Evolutionary conservation across 2,329 filamentous ascomycete genomes (phyloP).

Genomic region (Colletotrichum tofieldiae): DNA sequence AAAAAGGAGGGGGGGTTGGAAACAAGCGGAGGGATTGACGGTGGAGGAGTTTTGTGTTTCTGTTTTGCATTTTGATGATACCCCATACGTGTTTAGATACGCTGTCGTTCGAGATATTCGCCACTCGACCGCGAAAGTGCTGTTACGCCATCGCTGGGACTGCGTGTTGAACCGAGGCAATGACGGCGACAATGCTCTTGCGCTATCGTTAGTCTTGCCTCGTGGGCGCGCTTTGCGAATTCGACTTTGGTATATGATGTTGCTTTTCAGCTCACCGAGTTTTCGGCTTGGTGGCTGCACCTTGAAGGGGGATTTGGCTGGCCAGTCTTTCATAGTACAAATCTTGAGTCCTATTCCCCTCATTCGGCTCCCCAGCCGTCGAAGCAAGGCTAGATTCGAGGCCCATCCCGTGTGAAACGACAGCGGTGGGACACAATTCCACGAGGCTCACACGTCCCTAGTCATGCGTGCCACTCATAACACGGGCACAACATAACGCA

Average conservation of each 20-base stretch:
- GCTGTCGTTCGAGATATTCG: conserved; percentile 59
- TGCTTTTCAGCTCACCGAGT: not conserved
- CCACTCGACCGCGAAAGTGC: conserved; percentile 69
- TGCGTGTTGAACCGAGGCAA: conserved; percentile 66
- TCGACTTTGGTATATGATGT: conserved; percentile 37
- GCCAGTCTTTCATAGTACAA: conserved; percentile 26
- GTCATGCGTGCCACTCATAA: conserved; percentile 9
- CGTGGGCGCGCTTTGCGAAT: conserved; percentile 60
- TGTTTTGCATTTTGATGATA: conserved; percentile 56
- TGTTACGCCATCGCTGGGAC: conserved; percentile 71
- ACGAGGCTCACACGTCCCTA: conserved; percentile 20
- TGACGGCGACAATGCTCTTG: conserved; percentile 66
- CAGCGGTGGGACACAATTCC: conserved; percentile 13
- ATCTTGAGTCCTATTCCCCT: conserved; percentile 26
- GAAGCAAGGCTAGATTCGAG: not conserved
- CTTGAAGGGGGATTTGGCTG: conserved; percentile 12
- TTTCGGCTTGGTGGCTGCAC: not conserved
- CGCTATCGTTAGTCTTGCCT: conserved; percentile 67
- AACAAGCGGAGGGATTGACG: not conserved
- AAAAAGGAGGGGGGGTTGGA: not conserved
- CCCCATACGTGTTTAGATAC: conserved; percentile 63
- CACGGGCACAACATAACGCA: conserved; percentile 27
- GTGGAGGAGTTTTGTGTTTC: conserved; percentile 39
- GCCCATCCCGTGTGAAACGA: not conserved
- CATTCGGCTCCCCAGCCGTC: not conserved